These are phyloP conservation scores for Chytridium lagenaria DNA, from an alignment of 371 early-diverging fungal genomes.

Conservation along the genomic window DNA sequence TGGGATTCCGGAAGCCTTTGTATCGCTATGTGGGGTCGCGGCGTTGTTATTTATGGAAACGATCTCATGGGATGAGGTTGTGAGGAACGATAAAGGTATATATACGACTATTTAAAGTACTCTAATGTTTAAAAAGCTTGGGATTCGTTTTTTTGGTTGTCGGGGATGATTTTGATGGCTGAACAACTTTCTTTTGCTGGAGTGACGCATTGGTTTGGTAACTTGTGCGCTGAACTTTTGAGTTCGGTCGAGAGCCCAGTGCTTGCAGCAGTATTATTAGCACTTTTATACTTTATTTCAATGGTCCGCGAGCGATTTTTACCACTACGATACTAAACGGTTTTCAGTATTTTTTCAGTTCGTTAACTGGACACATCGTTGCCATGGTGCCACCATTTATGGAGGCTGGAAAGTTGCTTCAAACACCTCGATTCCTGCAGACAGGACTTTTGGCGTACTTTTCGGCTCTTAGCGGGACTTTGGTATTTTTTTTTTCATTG, in stretches of 20 bases:
- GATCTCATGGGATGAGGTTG: constrained; percentile 74
- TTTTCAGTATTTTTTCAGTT: constrained; percentile 79
- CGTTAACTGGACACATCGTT: constrained; percentile 46
- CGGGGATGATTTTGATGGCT: constrained; percentile 78
- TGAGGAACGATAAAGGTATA: constrained; percentile 70
- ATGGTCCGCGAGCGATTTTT: constrained; percentile 9
- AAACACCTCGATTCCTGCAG: constrained; percentile 63
- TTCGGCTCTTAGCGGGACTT: constrained; percentile 68
- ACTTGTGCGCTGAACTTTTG: constrained; percentile 55
- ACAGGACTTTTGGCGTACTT: constrained; percentile 70
- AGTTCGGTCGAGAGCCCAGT: constrained; percentile 38
- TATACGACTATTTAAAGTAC: too few relatives aligned
- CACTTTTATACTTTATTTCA: constrained; percentile 57
- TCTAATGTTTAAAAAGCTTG: too few relatives aligned
- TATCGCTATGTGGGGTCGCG: constrained; percentile 69
- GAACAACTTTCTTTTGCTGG: constrained; percentile 73
- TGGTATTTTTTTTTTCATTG: constrained; percentile 58
- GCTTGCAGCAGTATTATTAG: constrained; percentile 52
- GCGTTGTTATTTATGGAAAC: constrained; percentile 64
- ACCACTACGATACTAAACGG: background rate
- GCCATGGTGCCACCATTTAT: constrained; percentile 78
- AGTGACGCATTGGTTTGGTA: constrained; percentile 68
- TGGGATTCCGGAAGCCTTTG: constrained; percentile 70
- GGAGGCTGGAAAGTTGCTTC: constrained; percentile 70
- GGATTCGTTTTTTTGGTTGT: constrained; percentile 85